Base-by-base conservation (phyloP, 352 stramenopile genomes). In the Phytophthora boehmeriae region DNA sequence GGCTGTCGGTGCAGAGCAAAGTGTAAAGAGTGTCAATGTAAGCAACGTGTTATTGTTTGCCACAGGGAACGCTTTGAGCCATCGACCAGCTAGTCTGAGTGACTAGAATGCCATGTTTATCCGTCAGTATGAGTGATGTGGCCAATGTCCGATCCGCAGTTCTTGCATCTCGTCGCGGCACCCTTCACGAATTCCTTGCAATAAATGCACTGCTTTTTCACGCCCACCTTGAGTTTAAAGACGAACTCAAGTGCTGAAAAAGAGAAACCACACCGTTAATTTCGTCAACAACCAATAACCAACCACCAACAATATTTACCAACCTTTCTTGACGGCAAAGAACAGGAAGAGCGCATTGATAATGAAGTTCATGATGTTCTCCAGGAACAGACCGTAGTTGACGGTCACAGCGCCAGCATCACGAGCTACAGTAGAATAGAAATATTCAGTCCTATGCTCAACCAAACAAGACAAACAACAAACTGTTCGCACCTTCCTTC, bases 351-450 rank as follows among this genome's bases (percentile, higher is more conserved):
- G 65, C 8, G 81, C 78, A 39, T 89, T 87, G 59, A 86, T 85
- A 57, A 89, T 48, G 47, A 90, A 90, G 56, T 90, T 90, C 59
- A 90, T 63, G 42, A 88, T 61, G 66, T 90, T 90, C 54, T 90
- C 78, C 1, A 76, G 25, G 45, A 90, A 90, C 19, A 83, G 56
- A 0, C 81, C 81, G 62, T 88, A 89, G 63, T 90, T 90, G 66
- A 90, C 67, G 38, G 81, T 90, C 19, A 89, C 66, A 0, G 81
- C 81, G 6, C 81, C 81, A 2, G 75, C 67, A 16, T 84, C 76
- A 38, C 78, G 76, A 22, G 81, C 81, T 88, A 28, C 22, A 59
- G 38, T 17, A 22, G 8, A 9, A 22, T 17, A 22, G 8, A 9
- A 22, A 11, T 44, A 22, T 23, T 44, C 19, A 46, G 10, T 46